Conservation (phyloP, 2,329 filamentous ascomycete species). For the Fusarium chaquense region DNA sequence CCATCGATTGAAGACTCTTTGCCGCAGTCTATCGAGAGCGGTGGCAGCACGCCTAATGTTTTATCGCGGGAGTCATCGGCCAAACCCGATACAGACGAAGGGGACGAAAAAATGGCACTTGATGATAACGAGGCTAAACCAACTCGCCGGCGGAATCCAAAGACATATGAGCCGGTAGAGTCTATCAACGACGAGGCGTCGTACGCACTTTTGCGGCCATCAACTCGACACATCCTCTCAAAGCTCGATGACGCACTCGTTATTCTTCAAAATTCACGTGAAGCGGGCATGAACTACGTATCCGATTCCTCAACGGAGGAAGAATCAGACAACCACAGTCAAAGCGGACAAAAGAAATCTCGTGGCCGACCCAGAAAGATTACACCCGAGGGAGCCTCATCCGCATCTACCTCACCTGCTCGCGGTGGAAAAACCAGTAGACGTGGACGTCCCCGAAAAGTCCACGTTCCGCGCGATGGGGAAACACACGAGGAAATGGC, state of each 20-base stretch:
- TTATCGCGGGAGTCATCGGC: conserved; percentile 38
- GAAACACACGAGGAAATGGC: conserved; percentile 62
- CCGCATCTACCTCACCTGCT: conserved; percentile 28
- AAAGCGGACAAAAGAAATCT: conserved; percentile 42
- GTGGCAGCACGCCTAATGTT: conserved; percentile 10
- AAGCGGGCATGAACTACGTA: conserved; percentile 58
- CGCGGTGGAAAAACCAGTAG: conserved; percentile 22
- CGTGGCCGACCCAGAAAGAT: conserved; percentile 48
- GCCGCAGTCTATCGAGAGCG: conserved; percentile 14
- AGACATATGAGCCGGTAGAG: conserved; percentile 63
- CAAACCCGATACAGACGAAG: conserved; percentile 31
- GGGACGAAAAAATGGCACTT: conserved; percentile 29
- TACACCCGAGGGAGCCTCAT: conserved; percentile 2
- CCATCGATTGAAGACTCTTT: conserved; percentile 42
- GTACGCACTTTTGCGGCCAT: conserved; percentile 72
- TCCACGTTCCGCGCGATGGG: conserved; percentile 55
- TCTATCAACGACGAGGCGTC: conserved; percentile 79
- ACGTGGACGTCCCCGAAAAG: conserved; percentile 57
- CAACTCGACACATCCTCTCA: conserved; percentile 75
- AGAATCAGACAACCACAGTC: conserved; percentile 49
- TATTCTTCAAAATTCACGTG: conserved; percentile 75
- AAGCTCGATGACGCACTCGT: conserved; percentile 77
- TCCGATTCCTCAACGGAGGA: conserved; percentile 57
- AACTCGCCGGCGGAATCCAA: conserved; percentile 1
- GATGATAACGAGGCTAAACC: conserved; percentile 8